A percentile compares a stretch with the other conserved stretches of the same genome.
These are phyloP conservation scores for Eucalyptus pauciflora DNA, from an alignment of 345 rosid genomes.

Conservation along the genomic window DNA sequence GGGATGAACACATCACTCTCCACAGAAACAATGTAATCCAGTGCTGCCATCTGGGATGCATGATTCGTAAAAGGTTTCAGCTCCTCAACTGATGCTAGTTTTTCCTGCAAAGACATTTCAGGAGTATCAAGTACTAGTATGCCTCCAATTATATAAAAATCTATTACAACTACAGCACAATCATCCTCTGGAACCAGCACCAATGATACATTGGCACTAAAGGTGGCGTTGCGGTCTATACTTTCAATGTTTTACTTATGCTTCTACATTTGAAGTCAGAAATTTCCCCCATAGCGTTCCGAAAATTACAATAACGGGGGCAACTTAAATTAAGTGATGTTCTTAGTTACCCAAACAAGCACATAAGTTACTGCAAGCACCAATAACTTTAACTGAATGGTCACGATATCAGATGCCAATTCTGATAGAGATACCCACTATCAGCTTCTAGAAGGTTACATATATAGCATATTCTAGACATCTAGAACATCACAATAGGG, in stretches of 20 bases:
- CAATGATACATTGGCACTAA: neutral
- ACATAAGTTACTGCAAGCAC: neutral
- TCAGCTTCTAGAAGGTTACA: neutral
- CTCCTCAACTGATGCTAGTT: constrained; percentile 17
- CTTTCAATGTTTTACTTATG: neutral
- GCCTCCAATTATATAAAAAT: neutral
- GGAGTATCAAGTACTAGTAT: neutral
- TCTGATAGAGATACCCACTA: neutral
- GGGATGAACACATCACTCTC: constrained; percentile 37
- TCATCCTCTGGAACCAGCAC: neutral
- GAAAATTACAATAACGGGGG: neutral
- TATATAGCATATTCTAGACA: neutral
- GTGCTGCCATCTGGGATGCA: constrained; percentile 35
- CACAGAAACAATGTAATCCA: constrained; percentile 36
- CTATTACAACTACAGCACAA: neutral
- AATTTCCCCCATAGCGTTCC: neutral
- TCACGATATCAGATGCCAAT: neutral
- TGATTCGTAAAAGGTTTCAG: constrained; percentile 26
- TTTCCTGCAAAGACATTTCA: constrained; percentile 8
- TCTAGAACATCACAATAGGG: neutral
- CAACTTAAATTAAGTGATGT: neutral
- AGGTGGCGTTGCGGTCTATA: neutral
- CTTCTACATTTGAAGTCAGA: neutral
- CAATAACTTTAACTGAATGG: neutral
- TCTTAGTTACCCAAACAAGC: neutral